Percentiles rank a stretch among this genome's conserved stretches.
These are phyloP conservation scores for Aureobasidium sp. DNA, from an alignment of 2,329 filamentous ascomycete species.

Conservation along the genomic window DNA sequence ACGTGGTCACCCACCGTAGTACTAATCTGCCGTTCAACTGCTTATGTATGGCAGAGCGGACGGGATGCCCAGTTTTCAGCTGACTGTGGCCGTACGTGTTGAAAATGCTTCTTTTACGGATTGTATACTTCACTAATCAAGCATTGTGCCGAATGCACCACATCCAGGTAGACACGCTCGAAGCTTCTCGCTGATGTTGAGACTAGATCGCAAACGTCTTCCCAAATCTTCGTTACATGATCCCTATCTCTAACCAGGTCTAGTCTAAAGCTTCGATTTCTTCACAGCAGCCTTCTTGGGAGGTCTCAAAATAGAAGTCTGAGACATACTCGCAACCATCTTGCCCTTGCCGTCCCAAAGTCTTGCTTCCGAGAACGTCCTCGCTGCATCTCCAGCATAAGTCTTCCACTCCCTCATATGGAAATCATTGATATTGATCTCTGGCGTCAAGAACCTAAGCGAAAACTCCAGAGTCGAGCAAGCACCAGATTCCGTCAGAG, in stretches of 20 bases:
- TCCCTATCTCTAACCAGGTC: too few relatives aligned
- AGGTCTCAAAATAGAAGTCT: constrained; percentile 34
- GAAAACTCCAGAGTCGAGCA: constrained; percentile 45
- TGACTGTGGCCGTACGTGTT: too few relatives aligned
- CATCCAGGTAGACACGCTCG: too few relatives aligned
- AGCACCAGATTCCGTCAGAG: constrained; percentile 36
- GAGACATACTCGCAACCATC: constrained; percentile 41
- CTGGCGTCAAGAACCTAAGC: constrained; percentile 34
- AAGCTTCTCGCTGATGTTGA: too few relatives aligned
- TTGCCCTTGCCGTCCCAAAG: constrained; percentile 38
- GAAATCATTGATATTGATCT: constrained; percentile 35
- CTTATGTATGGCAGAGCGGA: too few relatives aligned
- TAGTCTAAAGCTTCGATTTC: neutral
- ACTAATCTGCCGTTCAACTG: too few relatives aligned
- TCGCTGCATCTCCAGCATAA: constrained; percentile 30
- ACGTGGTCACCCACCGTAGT: too few relatives aligned
- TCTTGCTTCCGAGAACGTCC: constrained; percentile 38
- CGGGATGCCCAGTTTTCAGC: too few relatives aligned
- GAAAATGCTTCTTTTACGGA: fast-evolving
- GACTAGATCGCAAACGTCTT: too few relatives aligned
- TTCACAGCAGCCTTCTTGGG: neutral
- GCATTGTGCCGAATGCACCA: too few relatives aligned
- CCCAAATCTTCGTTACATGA: too few relatives aligned
- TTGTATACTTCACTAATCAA: too few relatives aligned
- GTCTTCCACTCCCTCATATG: constrained; percentile 36